Conservation (phyloP, 2,329 filamentous ascomycete species). For the Alternaria arbusti region DNA sequence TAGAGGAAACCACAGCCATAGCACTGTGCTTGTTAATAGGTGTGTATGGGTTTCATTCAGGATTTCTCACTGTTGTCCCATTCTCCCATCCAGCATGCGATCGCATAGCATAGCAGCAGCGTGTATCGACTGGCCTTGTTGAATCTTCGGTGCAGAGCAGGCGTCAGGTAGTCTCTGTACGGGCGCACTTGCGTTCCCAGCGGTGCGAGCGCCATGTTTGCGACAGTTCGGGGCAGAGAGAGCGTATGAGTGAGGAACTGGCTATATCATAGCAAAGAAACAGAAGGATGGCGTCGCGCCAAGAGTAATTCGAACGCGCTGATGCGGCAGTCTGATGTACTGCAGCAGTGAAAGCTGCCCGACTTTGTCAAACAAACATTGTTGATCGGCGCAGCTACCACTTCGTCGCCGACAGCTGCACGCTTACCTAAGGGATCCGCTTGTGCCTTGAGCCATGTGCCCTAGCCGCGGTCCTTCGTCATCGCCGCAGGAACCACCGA, state of each 20-base stretch:
- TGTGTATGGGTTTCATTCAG: background rate
- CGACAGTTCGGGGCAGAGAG: conserved; percentile 26
- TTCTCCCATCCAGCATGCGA: conserved; percentile 73
- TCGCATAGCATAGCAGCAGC: conserved; percentile 73
- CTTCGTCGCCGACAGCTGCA: conserved; percentile 19
- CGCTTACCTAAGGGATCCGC: conserved; percentile 21
- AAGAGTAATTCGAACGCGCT: conserved; percentile 11
- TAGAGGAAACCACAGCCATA: conserved; percentile 88
- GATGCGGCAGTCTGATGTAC: conserved; percentile 7
- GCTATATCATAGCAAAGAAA: conserved; percentile 33
- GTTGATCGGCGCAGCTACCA: conserved; percentile 19
- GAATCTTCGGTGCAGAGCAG: conserved; percentile 85
- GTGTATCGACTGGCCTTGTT: conserved; percentile 75
- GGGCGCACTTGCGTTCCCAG: conserved; percentile 59
- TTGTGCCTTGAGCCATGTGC: conserved; percentile 28
- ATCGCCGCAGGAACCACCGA: conserved; percentile 31
- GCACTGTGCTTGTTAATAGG: conserved; percentile 57
- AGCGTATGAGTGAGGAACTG: conserved; percentile 28
- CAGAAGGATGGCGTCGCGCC: conserved; percentile 10
- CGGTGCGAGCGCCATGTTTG: conserved; percentile 33
- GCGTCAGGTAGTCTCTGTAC: conserved; percentile 91
- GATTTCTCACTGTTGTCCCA: conserved; percentile 66
- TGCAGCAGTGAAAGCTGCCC: conserved; percentile 11
- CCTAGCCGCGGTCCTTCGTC: conserved; percentile 27
- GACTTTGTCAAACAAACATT: conserved; percentile 37